Percentiles rank a stretch among this genome's conserved stretches.
Conservation (phyloP, 768 basidiomycete species). For the Agrocybe chaxingu region DNA sequence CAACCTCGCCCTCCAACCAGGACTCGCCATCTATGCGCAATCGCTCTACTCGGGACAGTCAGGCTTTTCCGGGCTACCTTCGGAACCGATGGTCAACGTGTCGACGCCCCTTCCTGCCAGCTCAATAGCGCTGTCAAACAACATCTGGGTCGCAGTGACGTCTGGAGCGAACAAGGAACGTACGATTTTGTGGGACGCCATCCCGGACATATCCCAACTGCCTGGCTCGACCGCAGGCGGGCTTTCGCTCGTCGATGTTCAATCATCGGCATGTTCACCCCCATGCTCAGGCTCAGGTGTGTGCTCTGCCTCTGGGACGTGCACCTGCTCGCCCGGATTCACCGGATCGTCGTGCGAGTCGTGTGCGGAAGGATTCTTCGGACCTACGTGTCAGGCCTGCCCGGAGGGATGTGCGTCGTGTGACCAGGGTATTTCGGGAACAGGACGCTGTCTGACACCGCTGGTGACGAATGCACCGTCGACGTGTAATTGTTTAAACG, state of each 20-base stretch:
- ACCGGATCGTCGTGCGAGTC: slow-evolving; percentile 77
- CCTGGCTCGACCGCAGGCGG: slow-evolving; percentile 46
- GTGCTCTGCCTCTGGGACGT: slow-evolving; percentile 69
- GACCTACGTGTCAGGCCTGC: slow-evolving; percentile 67
- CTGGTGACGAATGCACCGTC: slow-evolving; percentile 50
- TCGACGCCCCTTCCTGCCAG: slow-evolving; percentile 49
- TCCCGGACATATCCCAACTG: slow-evolving; percentile 73
- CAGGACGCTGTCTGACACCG: slow-evolving; percentile 64
- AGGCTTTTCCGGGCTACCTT: slow-evolving; percentile 56
- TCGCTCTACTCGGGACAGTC: slow-evolving; percentile 65
- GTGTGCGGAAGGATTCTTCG: slow-evolving; percentile 75
- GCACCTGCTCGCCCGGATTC: slow-evolving; percentile 72
- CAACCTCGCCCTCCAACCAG: slow-evolving; percentile 61
- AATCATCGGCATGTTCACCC: slow-evolving; percentile 73
- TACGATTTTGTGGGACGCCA: slow-evolving; percentile 73
- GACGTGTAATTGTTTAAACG: slow-evolving; percentile 82
- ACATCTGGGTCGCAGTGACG: slow-evolving; percentile 66
- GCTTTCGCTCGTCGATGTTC: slow-evolving; percentile 64
- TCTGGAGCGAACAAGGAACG: slow-evolving; percentile 45
- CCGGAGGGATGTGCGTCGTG: slow-evolving; percentile 67
- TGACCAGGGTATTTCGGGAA: slow-evolving; percentile 77
- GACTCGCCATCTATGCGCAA: slow-evolving; percentile 62
- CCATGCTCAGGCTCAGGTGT: slow-evolving; percentile 71
- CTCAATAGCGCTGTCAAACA: slow-evolving; percentile 67
- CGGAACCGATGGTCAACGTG: slow-evolving; percentile 40